Base-by-base conservation (phyloP, 2,329 filamentous ascomycete genomes). In the Pezicula rhizophila region DNA sequence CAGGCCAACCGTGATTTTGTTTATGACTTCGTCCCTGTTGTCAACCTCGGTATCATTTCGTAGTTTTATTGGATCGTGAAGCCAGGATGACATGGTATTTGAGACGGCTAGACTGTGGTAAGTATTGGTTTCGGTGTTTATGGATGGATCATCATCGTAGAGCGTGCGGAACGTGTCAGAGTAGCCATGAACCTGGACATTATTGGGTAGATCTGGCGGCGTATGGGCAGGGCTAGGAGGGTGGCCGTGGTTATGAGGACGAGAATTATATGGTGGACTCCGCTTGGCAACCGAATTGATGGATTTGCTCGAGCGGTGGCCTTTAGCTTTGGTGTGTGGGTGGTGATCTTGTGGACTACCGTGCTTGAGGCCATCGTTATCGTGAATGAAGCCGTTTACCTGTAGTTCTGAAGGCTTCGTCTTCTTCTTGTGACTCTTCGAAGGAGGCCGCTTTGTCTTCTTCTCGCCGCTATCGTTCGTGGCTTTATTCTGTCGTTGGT, bases 341-440 rank as follows among this genome's bases (percentile, higher is more conserved):
- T 66, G 65, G 39, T 70, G 66, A 34, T 75, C 70, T 49, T 70
- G 65, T 10, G 74, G 74, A 52, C 68, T 71, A 15, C 61, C 54
- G 47, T 75, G 69, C 60, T 76, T 80, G 42, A 68, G 59, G 42
- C 60, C 35, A 40, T 65, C 84, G 50, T 76, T 72, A 52, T 79
- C 77, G 48, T 78, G 73, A 28, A 25, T 25, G 45, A 80, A 82
- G 45, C 86, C 86, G 63, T 90, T 91, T 45, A 82, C 70, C 60
- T 82, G 79, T 28, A 84, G 66, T 39, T 83, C 82, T 25, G 68
- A 70, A 8, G 90, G 87, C 64, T 90, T 95, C 34, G 78, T 68
- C 68, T 91, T 95, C 74, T 95, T 96, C 74, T 91, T 96, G 64
- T 90, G 86, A 64, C 78, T 85, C 66, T 96, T 96, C 11, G 87